These are phyloP conservation scores for Aspergillus sclerotioniger DNA, from an alignment of 495 filamentous ascomycete species.

Conservation along the genomic window DNA sequence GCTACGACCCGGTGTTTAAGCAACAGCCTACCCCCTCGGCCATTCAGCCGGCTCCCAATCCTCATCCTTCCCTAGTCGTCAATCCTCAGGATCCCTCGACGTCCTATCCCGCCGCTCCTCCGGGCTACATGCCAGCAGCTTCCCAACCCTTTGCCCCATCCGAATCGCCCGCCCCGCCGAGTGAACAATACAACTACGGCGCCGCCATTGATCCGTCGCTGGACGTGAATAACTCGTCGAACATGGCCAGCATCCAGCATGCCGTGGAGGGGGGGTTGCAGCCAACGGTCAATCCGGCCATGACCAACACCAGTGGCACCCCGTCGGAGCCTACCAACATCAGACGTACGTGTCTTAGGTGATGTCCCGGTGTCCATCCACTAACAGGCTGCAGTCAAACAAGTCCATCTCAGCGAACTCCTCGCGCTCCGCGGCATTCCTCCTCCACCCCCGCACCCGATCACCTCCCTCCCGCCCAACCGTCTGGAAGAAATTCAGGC, in stretches of 20 bases:
- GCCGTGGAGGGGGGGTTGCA: constrained; percentile 28
- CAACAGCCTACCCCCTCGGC: constrained; percentile 71
- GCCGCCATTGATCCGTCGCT: constrained; percentile 75
- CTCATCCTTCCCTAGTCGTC: constrained; percentile 46
- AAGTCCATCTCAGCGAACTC: constrained; percentile 73
- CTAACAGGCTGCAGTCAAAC: constrained; percentile 53
- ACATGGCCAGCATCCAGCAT: constrained; percentile 39
- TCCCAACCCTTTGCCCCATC: constrained; percentile 60
- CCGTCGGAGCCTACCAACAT: constrained; percentile 33
- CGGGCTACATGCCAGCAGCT: constrained; percentile 57
- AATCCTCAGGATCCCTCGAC: constrained; percentile 44
- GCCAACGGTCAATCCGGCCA: constrained; percentile 30
- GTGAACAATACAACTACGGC: constrained; percentile 54
- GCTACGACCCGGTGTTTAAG: constrained; percentile 98
- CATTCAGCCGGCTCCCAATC: constrained; percentile 72
- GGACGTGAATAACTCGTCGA: constrained; percentile 36
- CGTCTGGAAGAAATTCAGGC: constrained; percentile 67
- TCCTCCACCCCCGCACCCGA: constrained; percentile 58
- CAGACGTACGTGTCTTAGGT: constrained; percentile 29
- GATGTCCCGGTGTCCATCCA: not conserved
- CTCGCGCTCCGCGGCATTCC: constrained; percentile 62
- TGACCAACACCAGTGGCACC: constrained; percentile 20
- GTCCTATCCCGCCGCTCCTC: constrained; percentile 48
- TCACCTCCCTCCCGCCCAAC: constrained; percentile 50
- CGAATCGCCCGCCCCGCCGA: constrained; percentile 47